Percentiles rank a stretch among this genome's conserved stretches.
phyloP scores from a whole-genome alignment of 495 filamentous ascomycete species.

The Neurospora africana region DNA sequence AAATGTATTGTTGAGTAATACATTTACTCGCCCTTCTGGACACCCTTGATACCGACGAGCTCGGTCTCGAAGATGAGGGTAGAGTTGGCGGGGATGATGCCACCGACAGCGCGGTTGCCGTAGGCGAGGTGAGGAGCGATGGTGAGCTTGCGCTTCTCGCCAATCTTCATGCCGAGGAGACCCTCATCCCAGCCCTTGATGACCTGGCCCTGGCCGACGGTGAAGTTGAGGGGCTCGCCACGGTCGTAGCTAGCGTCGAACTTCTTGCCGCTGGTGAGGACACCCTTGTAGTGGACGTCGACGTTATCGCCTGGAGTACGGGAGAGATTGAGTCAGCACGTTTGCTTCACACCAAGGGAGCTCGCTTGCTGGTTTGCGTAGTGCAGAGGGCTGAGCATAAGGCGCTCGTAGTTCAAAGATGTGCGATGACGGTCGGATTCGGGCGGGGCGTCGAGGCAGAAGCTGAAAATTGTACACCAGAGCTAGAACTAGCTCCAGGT shows the following conservation, averaged over 20 bases:
- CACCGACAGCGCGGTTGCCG: constrained; percentile 53
- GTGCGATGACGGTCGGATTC: background rate
- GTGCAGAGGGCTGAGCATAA: background rate
- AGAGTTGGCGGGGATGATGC: constrained; percentile 39
- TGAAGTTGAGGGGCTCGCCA: constrained; percentile 56
- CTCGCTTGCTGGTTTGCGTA: background rate
- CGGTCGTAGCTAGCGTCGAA: constrained; percentile 47
- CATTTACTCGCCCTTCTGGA: constrained; percentile 24
- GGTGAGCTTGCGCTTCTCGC: constrained; percentile 66
- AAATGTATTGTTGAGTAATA: background rate
- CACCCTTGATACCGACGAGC: constrained; percentile 65
- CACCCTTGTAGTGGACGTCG: constrained; percentile 24
- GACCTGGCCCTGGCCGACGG: constrained; percentile 58
- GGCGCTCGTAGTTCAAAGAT: background rate
- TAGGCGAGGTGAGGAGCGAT: constrained; percentile 71
- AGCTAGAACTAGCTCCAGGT: background rate
- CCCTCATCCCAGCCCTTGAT: constrained; percentile 84
- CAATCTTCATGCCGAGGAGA: constrained; percentile 78
- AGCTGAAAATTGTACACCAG: background rate
- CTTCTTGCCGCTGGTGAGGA: constrained; percentile 22
- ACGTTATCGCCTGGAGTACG: constrained; percentile 17
- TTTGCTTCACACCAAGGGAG: background rate
- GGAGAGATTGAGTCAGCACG: background rate
- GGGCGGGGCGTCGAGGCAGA: background rate
- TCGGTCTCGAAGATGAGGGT: constrained; percentile 68